Evolutionary conservation across 1,284 basidiomycete species (phyloP).

Genomic region (Moniliella sp.): DNA sequence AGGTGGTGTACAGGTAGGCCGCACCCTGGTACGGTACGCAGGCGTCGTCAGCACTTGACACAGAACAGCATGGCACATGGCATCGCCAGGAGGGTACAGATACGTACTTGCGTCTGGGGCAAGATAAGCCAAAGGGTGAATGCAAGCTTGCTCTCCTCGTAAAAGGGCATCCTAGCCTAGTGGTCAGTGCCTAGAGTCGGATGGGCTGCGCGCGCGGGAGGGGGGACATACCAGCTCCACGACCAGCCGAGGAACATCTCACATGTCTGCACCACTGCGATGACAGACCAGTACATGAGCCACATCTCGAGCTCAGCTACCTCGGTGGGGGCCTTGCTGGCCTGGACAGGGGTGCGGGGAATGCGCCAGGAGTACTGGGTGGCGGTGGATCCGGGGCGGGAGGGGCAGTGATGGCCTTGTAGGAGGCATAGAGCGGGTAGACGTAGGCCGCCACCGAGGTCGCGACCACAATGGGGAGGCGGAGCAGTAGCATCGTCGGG

Average conservation of each 20-base stretch:
- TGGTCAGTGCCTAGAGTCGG: too few relatives aligned
- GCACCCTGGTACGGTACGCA: conserved; percentile 40
- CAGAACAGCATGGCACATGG: background rate
- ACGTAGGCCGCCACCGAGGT: conserved; percentile 10
- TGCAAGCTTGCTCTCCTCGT: conserved; percentile 16
- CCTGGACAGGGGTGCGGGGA: background rate
- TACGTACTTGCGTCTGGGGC: conserved; percentile 14
- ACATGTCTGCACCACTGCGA: conserved; percentile 10
- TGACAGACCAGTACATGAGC: conserved; percentile 27
- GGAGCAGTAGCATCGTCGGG: conserved; percentile 37
- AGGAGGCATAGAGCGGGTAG: conserved; percentile 21
- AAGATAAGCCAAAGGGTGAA: conserved; percentile 25
- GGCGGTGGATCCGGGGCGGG: conserved; percentile 1
- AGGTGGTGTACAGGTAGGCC: conserved; percentile 52
- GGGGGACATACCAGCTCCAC: conserved; percentile 15
- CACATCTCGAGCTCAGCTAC: conserved; percentile 21
- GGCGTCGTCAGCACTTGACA: background rate
- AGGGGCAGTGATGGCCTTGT: conserved; percentile 15
- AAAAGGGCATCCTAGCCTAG: conserved; percentile 15
- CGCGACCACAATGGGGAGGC: conserved; percentile 13
- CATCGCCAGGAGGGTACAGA: background rate
- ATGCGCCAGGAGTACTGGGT: conserved; percentile 1
- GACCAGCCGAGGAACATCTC: conserved; percentile 18
- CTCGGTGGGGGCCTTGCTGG: conserved; percentile 2
- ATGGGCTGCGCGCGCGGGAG: too few relatives aligned